A percentile compares a stretch with the other conserved stretches of the same genome.
These are phyloP conservation scores for Lumnitzera littorea DNA, from an alignment of 345 rosid species.

Conservation along the genomic window DNA sequence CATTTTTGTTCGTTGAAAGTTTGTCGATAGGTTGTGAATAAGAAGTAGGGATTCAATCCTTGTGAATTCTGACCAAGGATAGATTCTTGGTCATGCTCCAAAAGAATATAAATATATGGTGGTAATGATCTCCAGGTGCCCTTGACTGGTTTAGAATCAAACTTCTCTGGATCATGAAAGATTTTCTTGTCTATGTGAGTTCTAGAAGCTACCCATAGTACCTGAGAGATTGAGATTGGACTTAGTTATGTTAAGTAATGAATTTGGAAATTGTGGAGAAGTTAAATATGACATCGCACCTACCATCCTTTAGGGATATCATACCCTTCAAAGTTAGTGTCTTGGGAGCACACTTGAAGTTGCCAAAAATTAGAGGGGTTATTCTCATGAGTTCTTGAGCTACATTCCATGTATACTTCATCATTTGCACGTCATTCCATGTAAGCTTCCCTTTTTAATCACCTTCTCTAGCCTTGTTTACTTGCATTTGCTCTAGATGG, in stretches of 20 bases:
- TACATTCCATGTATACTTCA: slow-evolving; percentile 20
- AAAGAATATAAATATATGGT: slow-evolving; percentile 5
- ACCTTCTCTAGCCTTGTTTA: slow-evolving; percentile 4
- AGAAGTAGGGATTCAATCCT: slow-evolving; percentile 4
- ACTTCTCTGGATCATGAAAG: slow-evolving; percentile 3
- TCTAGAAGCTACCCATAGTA: neutral
- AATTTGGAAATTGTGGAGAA: too few species aligned
- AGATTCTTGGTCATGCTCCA: neutral
- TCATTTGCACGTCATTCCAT: slow-evolving; percentile 18
- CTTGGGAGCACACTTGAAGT: slow-evolving; percentile 16
- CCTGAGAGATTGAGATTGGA: neutral
- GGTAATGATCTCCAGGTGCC: neutral
- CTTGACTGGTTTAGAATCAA: neutral
- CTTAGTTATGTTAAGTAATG: too few species aligned
- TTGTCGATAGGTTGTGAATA: slow-evolving; percentile 1
- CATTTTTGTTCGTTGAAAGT: slow-evolving; percentile 4
- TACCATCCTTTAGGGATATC: slow-evolving; percentile 8
- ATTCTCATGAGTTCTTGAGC: slow-evolving; percentile 24
- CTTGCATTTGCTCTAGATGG: slow-evolving; percentile 13
- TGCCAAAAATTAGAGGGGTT: slow-evolving; percentile 14
- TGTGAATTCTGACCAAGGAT: slow-evolving; percentile 5
- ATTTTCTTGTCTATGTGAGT: neutral
- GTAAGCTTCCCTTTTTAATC: slow-evolving; percentile 7
- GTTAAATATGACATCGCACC: too few species aligned
- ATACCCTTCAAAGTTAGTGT: slow-evolving; percentile 10